Evolutionary conservation across 495 filamentous ascomycete genomes (phyloP), one percentile per base, ranked within the genome.

Genomic region (Pyronema domesticum): DNA sequence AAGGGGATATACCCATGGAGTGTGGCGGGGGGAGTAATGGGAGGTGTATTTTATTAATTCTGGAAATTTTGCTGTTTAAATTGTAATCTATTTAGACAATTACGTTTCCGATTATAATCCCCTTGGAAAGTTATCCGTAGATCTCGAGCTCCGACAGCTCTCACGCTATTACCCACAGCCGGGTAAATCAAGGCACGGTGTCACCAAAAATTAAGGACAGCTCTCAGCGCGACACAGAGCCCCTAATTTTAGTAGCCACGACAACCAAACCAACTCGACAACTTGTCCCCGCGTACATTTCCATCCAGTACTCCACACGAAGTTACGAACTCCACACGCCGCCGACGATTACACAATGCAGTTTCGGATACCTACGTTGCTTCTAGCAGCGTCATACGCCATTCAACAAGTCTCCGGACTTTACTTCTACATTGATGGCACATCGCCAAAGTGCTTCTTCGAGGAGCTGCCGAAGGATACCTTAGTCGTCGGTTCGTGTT

Each of bases 401-500:
- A 42, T 30, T 9, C 10, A 46, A 14, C 82, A 81, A 23, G 77
- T 80, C 46, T 80, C 86, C 58, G 87, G 86, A 39, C 79, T 98
- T 54, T 88, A 94, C 78, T 95, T 98, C 77, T 95, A 85, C 74
- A 80, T 96, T 68, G 89, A 96, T 64, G 83, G 82, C 59, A 76
- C 78, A 13, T 72, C 74, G 59, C 77, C 81, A 58, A 87, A 85
- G 67, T 98, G 91, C 71, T 96, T 98, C 80, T 95, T 83, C 71
- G 91, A 98, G 74, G 93, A 96, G 70, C 78, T 98, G 45, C 93
- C 89, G 47, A 95, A 96, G 72, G 93, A 95, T 71, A 98, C 91
- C 1, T 71, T 98, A 11, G 89, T 98, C 47, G 88, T 94, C 42
- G 91, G 82, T 85, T 73, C 55, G 74, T 58, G 17, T 23, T 30